Base-by-base conservation (phyloP, 108 stramenopile species). In the Stephanodiscus triporus region DNA sequence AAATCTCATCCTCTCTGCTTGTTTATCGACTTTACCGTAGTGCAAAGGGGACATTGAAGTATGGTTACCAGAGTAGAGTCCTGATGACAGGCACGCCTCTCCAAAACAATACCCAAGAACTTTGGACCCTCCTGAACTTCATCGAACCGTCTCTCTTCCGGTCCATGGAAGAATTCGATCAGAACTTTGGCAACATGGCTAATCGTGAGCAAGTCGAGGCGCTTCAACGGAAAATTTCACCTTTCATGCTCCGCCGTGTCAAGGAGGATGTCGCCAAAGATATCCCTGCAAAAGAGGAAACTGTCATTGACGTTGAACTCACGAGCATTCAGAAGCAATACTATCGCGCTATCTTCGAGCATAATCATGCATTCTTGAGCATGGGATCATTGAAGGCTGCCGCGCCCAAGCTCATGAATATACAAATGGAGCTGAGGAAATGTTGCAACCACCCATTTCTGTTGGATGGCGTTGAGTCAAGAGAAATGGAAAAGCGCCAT, bases 401-500 rank as follows among this genome's bases (percentile, higher is more conserved):
- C 53, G 89, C 93, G 24, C 97, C 96, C 24, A 96, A 95, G 70
- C 86, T 99, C 50, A 97, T 97, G 96, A 99, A 99, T 79, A 96
- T 99, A 53, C 97, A 98, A 66, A 99, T 98, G 98, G 98, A 99
- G 72, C 85, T 99, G 37, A 89, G 99, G 50, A 99, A 99, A 84
- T 95, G 95, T 75, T 99, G 98, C 89, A 99, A 99, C 84, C 99
- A 99, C 81, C 99, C 99, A 23, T 98, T 89, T 82, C 80, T 99
- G 23, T 83, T 99, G 27, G 90, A 90, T 20, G 98, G 98, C 13
- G 94, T 98, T 10, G 97, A 98, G 65, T 89, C 96, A 20, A 81
- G 94, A 67, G 98, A 98, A 77, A 81, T 88, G 55, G 96, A 96
- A 17, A 91, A 86, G 24, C 81, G 95, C 20, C 90, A 78, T 47